Evolutionary conservation across 179 eudicot species (phyloP), one percentile per base, ranked within the genome.

Genomic region (Vitellaria paradoxa): DNA sequence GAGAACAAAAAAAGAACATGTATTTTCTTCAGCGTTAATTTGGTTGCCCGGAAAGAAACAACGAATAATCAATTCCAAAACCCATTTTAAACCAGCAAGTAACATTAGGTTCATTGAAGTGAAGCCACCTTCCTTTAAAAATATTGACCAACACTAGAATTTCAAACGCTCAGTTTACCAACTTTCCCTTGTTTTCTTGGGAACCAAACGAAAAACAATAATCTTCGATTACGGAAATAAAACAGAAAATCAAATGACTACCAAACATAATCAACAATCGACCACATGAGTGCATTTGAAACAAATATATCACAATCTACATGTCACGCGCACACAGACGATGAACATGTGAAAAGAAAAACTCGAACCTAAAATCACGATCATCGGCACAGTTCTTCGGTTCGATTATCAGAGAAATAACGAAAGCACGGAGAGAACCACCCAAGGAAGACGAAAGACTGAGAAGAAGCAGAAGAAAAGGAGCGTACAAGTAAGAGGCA

Each of bases 401-500:
- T 70, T 7, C 24, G 46, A 70, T 24, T 61, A 4, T 50, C 60
- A 24, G 3, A 8, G 3, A 8, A 0, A 70, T 12, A 70, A 15
- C 70, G 6, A 67, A 69, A 59, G 24, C 59, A 23, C 37, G n/a
- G 73, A 21, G 59, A 23, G 40, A 8, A 30, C 37, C 37, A 45
- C 37, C 37, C 1, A 30, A 30, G 61, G 55, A 46, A 70, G 40
- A 21, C 59, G 59, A 50, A 50, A 47, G 40, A 21, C 5, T 14
- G 3, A 3, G 74, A 26, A 70, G 61, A 24, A 23, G 42, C 23
- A 52, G 56, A n/a, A 20, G 21, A 49, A n/a, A 49, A 5, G 61
- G 40, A 70, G 74, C 61, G 74, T 70, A 50, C 60, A 7, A 70
- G 74, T 53, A 61, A 53, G 20, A 53, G 74, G 13, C 0, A 57